Evolutionary conservation across 192 early-diverging fungal genomes (phyloP).

Genomic region (Backusella luteola): DNA sequence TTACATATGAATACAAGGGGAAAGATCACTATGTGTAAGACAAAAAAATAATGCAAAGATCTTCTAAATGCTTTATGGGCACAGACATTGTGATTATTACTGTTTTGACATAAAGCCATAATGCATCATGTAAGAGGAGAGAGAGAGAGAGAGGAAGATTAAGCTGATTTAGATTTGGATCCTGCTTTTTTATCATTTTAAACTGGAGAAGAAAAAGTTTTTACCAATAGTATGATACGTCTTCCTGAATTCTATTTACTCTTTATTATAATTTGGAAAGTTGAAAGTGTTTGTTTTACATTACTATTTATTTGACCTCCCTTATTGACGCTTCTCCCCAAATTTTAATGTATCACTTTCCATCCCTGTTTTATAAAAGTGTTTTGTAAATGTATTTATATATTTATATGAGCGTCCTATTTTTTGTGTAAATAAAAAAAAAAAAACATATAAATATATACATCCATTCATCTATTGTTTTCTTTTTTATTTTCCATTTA

Average conservation of each 20-base stretch:
- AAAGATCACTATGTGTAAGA: background rate
- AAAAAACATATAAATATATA: background rate
- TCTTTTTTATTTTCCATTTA: background rate
- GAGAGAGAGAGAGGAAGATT: background rate
- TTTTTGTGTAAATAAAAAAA: background rate
- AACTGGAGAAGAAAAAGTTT: background rate
- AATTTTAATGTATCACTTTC: slow-evolving; percentile 10
- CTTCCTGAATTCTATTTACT: background rate
- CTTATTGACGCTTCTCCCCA: slow-evolving; percentile 3
- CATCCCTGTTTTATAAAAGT: slow-evolving; percentile 2
- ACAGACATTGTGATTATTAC: background rate
- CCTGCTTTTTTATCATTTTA: background rate
- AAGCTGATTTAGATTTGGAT: background rate
- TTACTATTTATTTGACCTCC: background rate
- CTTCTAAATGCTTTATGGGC: background rate
- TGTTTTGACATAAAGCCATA: background rate
- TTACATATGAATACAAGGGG: background rate
- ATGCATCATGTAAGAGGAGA: background rate
- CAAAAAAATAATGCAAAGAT: background rate
- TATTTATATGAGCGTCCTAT: background rate
- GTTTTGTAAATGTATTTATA: slow-evolving; percentile 10
- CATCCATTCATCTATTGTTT: background rate
- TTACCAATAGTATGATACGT: background rate
- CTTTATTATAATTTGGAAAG: background rate
- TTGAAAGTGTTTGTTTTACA: background rate